Evolutionary conservation across 306 rosid species (phyloP).

Genomic region (Dryas alaskensis): DNA sequence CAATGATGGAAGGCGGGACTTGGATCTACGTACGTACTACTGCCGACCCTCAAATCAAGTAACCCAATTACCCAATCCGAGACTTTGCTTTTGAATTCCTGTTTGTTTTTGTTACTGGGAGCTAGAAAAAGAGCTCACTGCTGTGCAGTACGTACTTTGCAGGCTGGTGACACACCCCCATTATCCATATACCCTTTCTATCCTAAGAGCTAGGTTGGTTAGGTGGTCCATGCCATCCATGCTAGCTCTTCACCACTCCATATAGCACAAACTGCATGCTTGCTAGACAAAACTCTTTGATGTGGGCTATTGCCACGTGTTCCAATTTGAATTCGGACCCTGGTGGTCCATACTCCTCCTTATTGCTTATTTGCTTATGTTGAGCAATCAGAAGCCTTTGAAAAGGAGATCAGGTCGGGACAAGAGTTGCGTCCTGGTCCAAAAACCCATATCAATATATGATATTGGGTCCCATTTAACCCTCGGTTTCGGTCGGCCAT

Average conservation of each 20-base stretch:
- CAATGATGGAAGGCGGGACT: not conserved
- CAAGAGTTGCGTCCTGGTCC: conserved; percentile 5
- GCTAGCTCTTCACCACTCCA: not conserved
- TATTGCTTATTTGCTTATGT: not conserved
- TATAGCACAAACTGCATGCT: not conserved
- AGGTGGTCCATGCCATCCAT: not conserved
- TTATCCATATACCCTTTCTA: not conserved
- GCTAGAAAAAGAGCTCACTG: not conserved
- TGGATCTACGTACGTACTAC: not conserved
- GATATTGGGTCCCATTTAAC: conserved; percentile 21
- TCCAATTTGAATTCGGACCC: conserved; percentile 13
- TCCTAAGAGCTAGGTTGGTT: not conserved
- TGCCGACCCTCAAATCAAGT: not conserved
- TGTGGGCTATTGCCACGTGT: conserved; percentile 31
- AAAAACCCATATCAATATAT: not conserved
- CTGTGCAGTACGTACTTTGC: too few relatives aligned
- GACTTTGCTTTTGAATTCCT: not conserved
- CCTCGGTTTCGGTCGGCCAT: conserved; percentile 51
- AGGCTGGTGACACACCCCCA: not conserved
- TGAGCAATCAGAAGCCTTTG: conserved; percentile 3
- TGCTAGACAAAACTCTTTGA: not conserved
- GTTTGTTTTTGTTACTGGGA: not conserved
- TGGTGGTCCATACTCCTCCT: conserved; percentile 30
- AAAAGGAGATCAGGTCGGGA: conserved; percentile 14
- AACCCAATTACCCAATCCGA: not conserved